Percentiles rank a stretch among this genome's conserved stretches.
These are phyloP conservation scores for Lichenothelia convexa DNA, from an alignment of 495 filamentous ascomycete species.

Conservation along the genomic window DNA sequence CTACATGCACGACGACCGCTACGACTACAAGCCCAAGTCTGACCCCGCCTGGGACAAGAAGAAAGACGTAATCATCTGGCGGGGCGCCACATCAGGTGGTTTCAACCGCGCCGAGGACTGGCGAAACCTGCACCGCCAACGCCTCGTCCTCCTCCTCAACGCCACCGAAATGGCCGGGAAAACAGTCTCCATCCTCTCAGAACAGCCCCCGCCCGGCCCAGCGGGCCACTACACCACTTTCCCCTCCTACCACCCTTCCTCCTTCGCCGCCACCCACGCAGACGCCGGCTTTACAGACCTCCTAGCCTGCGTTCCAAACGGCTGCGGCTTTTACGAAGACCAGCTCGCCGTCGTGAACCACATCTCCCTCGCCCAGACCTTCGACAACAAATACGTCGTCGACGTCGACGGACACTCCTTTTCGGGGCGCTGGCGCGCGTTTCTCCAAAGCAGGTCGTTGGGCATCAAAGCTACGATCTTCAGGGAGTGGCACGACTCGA, in stretches of 20 bases:
- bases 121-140: slow-evolving; percentile 53
- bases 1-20: slow-evolving; percentile 48
- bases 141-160: slow-evolving; percentile 55
- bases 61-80: slow-evolving; percentile 40
- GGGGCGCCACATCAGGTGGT: slow-evolving; percentile 54
- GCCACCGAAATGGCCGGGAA: slow-evolving; percentile 33
- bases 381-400: slow-evolving; percentile 20
- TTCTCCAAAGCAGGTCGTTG: slow-evolving; percentile 10
- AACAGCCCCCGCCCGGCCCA: slow-evolving; percentile 10
- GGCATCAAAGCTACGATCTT: slow-evolving; percentile 23
- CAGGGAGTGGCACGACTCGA: slow-evolving; percentile 21
- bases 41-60: slow-evolving; percentile 41
- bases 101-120: slow-evolving; percentile 43
- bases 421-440: slow-evolving; percentile 15
- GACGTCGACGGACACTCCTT: slow-evolving; percentile 23
- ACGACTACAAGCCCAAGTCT: slow-evolving; percentile 38
- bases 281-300: slow-evolving; percentile 18
- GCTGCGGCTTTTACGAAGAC: slow-evolving; percentile 14
- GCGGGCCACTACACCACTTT: slow-evolving; percentile 35
- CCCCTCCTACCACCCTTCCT: too few relatives aligned
- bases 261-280: slow-evolving; percentile 10
- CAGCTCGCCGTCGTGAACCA: slow-evolving; percentile 43
- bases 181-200: slow-evolving; percentile 15
- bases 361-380: slow-evolving; percentile 12
- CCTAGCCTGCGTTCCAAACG: slow-evolving; percentile 30